phyloP scores from a whole-genome alignment of 192 early-diverging fungal species.

The Entomortierella beljakovae region DNA sequence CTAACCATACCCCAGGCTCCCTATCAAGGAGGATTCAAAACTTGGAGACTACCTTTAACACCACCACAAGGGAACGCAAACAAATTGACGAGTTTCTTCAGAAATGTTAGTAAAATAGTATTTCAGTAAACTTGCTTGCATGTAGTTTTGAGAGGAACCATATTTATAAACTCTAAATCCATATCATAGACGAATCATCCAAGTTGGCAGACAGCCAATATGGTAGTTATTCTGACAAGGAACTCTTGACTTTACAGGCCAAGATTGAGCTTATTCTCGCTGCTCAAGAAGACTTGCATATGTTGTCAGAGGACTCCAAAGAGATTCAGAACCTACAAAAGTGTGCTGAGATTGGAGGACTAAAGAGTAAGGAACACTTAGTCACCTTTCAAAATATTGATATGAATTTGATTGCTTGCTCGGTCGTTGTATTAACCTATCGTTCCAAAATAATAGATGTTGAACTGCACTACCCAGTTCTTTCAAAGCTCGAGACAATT shows the following conservation, averaged over 20 bases:
- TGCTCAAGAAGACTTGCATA: constrained; percentile 33
- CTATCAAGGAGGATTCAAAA: constrained; percentile 44
- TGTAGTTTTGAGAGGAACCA: neutral
- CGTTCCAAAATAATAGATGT: constrained; percentile 8
- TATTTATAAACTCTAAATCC: neutral
- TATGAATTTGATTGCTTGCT: neutral
- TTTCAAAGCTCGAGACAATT: constrained; percentile 41
- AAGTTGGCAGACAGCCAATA: constrained; percentile 25
- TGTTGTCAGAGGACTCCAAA: constrained; percentile 41
- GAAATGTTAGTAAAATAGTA: constrained; percentile 25
- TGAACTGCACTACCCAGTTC: constrained; percentile 34
- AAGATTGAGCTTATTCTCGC: constrained; percentile 39
- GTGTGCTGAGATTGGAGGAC: constrained; percentile 49
- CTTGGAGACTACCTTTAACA: constrained; percentile 26
- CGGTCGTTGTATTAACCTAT: neutral
- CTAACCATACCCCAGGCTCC: constrained; percentile 26
- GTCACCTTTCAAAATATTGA: neutral
- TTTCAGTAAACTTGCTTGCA: neutral
- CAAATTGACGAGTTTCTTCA: constrained; percentile 42
- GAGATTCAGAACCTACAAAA: constrained; percentile 42
- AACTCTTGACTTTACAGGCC: constrained; percentile 38
- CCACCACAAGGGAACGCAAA: constrained; percentile 33
- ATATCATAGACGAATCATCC: constrained; percentile 18
- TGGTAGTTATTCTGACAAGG: constrained; percentile 32
- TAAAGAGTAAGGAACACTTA: constrained; percentile 30